These are phyloP conservation scores for Diplocarpon mali DNA, from an alignment of 2,329 filamentous ascomycete genomes.

Conservation along the genomic window DNA sequence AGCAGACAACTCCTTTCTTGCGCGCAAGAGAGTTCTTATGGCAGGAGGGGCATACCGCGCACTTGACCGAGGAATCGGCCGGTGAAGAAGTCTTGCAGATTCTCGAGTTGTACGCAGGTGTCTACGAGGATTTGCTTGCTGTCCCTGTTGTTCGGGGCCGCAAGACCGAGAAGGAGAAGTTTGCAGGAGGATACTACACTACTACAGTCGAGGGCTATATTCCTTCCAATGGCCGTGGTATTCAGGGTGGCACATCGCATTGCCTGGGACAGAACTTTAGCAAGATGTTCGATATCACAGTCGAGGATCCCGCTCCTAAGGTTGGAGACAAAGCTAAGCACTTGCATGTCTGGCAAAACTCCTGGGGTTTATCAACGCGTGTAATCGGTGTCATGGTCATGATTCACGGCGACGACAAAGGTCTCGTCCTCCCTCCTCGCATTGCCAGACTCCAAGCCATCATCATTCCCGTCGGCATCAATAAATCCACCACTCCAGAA, in stretches of 20 bases:
- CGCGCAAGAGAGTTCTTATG: slow-evolving; percentile 91
- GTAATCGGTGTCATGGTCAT: slow-evolving; percentile 99
- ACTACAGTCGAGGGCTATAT: slow-evolving; percentile 97
- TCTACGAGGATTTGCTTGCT: slow-evolving; percentile 89
- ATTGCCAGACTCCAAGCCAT: slow-evolving; percentile 79
- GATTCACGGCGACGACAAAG: slow-evolving; percentile 93
- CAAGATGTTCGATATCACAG: slow-evolving; percentile 98
- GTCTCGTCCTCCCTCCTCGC: slow-evolving; percentile 82
- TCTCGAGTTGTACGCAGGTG: slow-evolving; percentile 79
- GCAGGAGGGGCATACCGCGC: slow-evolving; percentile 80
- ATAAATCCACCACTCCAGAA: slow-evolving; percentile 72
- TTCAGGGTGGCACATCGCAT: slow-evolving; percentile 93
- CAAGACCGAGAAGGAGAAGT: slow-evolving; percentile 98
- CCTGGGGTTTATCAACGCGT: slow-evolving; percentile 94
- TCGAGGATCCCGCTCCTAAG: slow-evolving; percentile 74
- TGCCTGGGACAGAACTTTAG: slow-evolving; percentile 90
- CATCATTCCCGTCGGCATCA: slow-evolving; percentile 87
- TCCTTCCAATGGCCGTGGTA: slow-evolving; percentile 86
- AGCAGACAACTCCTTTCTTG: slow-evolving; percentile 80
- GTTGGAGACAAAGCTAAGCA: slow-evolving; percentile 65
- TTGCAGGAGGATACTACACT: slow-evolving; percentile 91
- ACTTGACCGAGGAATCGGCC: slow-evolving; percentile 73
- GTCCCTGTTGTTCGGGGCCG: slow-evolving; percentile 85
- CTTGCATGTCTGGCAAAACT: slow-evolving; percentile 94
- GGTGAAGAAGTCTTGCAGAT: slow-evolving; percentile 85